These are phyloP conservation scores for Lumnitzera littorea DNA, from an alignment of 345 rosid species.

Conservation along the genomic window DNA sequence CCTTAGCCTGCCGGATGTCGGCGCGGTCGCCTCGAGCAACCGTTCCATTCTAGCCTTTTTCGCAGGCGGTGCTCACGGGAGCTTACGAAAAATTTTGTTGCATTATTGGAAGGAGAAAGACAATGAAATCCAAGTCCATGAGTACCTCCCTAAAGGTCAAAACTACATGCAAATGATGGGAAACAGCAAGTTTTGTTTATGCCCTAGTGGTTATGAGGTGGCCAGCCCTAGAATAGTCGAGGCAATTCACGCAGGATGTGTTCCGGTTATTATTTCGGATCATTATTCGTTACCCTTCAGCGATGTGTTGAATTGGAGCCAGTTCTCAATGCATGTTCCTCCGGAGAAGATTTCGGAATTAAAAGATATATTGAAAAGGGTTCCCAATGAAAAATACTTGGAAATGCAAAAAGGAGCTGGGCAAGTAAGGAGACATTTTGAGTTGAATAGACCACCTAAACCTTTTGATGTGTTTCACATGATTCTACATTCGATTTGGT, in stretches of 20 bases:
- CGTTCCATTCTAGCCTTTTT: conserved; percentile 38
- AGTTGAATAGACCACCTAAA: conserved; percentile 30
- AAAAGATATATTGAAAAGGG: conserved; percentile 19
- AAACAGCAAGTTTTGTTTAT: conserved; percentile 30
- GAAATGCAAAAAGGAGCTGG: conserved; percentile 21
- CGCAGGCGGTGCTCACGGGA: conserved; percentile 37
- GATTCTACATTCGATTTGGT: conserved; percentile 47
- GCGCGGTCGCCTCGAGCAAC: conserved; percentile 3
- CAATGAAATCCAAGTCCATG: conserved; percentile 18
- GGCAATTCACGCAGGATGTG: conserved; percentile 30
- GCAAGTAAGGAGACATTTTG: conserved; percentile 35
- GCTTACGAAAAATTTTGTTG: conserved; percentile 23
- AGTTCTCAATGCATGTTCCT: conserved; percentile 29
- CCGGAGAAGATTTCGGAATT: conserved; percentile 25
- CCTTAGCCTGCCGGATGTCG: conserved; percentile 1
- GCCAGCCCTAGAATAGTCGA: conserved; percentile 43
- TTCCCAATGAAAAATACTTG: conserved; percentile 23
- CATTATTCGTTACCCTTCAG: conserved; percentile 33
- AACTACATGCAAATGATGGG: conserved; percentile 27
- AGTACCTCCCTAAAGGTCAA: conserved; percentile 25
- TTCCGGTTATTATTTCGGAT: conserved; percentile 35
- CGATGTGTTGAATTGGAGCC: conserved; percentile 36
- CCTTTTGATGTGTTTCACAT: conserved; percentile 36
- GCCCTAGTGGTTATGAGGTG: conserved; percentile 47
- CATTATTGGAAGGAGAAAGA: conserved; percentile 30